A percentile compares a stretch with the other conserved stretches of the same genome.
Conservation (phyloP, 176 grass and related monocot genomes). For the Eleusine indica region DNA sequence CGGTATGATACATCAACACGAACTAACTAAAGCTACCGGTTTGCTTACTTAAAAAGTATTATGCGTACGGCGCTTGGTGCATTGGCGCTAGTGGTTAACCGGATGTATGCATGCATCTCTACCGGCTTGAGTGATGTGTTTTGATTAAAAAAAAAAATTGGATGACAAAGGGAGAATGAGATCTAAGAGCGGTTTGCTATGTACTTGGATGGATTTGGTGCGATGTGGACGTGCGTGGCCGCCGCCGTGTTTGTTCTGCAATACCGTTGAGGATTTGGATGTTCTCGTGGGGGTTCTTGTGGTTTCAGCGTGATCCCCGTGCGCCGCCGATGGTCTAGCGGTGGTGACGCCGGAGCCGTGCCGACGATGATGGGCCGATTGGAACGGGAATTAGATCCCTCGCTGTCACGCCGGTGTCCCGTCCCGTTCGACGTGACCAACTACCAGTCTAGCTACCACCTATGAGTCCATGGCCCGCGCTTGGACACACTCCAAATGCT, state of each 20-base stretch:
- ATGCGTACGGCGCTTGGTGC: background rate
- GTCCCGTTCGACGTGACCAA: slow-evolving; percentile 42
- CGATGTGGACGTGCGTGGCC: background rate
- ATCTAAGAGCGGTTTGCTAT: background rate
- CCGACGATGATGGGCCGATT: background rate
- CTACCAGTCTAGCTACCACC: slow-evolving; percentile 13
- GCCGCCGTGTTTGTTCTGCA: background rate
- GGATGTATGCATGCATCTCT: background rate
- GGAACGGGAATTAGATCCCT: slow-evolving; percentile 23
- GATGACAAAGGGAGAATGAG: background rate
- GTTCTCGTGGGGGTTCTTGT: background rate
- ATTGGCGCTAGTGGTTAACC: too few relatives aligned
- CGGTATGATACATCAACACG: too few relatives aligned
- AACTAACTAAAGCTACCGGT: background rate
- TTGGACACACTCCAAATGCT: background rate
- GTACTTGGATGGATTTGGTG: background rate
- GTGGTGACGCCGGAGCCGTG: background rate
- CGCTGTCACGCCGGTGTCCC: slow-evolving; percentile 40
- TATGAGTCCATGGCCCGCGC: background rate
- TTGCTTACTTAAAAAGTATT: background rate
- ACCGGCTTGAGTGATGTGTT: background rate
- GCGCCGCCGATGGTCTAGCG: background rate
- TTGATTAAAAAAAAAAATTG: background rate
- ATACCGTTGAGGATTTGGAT: background rate
- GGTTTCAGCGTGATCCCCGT: background rate